These are phyloP conservation scores for Camelina neglecta DNA, from an alignment of 345 rosid species.

Conservation along the genomic window DNA sequence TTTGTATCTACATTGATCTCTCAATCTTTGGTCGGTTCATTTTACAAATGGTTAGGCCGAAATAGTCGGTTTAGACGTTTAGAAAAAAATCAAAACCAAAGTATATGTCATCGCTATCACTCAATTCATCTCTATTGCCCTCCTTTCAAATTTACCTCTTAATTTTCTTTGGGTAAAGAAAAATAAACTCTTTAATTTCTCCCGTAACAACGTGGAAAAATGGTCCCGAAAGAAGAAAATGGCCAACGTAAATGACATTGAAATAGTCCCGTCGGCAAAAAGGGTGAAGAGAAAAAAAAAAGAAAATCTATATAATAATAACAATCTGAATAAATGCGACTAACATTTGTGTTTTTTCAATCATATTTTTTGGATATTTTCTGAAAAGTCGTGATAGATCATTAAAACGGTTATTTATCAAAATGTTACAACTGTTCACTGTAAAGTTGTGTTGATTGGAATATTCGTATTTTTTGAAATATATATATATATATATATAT, in stretches of 20 bases:
- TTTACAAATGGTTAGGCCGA: background rate
- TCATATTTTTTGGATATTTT: too few relatives aligned
- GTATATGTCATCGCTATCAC: slow-evolving; percentile 2
- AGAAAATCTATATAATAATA: background rate
- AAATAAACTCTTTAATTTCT: background rate
- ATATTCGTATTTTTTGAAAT: too few relatives aligned
- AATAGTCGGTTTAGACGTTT: background rate
- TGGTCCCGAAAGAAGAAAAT: slow-evolving; percentile 45
- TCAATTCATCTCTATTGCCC: background rate
- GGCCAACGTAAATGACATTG: slow-evolving; percentile 35
- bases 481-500: too few relatives aligned
- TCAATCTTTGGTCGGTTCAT: slow-evolving; percentile 27
- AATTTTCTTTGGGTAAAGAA: background rate
- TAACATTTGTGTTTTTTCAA: too few relatives aligned
- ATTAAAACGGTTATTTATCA: too few relatives aligned
- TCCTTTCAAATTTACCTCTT: background rate
- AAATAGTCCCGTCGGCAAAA: slow-evolving; percentile 21
- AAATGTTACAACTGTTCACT: too few relatives aligned
- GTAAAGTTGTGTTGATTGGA: too few relatives aligned
- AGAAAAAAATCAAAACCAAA: background rate
- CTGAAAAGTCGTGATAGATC: too few relatives aligned
- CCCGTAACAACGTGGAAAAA: slow-evolving; percentile 35
- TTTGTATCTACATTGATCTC: slow-evolving; percentile 14
- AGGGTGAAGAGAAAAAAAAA: background rate
- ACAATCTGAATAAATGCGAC: too few relatives aligned